These are phyloP conservation scores for Mycena indigotica DNA, from an alignment of 768 basidiomycete species.

Conservation along the genomic window DNA sequence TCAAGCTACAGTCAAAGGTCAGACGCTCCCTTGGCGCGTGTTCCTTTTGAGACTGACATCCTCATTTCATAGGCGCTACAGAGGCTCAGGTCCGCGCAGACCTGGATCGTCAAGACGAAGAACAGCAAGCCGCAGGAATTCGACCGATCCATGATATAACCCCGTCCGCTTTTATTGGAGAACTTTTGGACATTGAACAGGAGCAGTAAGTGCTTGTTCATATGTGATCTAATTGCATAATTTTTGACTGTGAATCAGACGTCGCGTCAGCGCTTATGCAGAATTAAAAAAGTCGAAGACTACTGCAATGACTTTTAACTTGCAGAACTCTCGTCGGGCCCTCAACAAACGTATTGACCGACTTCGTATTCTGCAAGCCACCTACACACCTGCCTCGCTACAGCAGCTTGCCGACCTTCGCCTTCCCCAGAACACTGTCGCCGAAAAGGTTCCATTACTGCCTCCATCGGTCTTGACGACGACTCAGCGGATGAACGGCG, in stretches of 20 bases:
- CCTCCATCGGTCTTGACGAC: conserved; percentile 3
- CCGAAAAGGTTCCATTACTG: conserved; percentile 3
- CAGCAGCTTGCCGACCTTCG: not conserved
- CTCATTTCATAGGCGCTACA: no score
- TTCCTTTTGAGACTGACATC: no score
- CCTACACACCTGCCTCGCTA: not conserved
- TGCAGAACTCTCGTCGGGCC: not conserved
- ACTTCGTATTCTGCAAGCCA: conserved; percentile 4
- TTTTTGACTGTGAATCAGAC: no score
- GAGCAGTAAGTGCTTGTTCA: conserved; percentile 11
- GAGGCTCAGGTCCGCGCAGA: no score
- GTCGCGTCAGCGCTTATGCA: not conserved
- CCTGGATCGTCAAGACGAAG: no score
- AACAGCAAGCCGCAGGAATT: not conserved
- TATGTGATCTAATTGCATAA: no score
- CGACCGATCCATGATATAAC: conserved; percentile 3
- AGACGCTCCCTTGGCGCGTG: no score
- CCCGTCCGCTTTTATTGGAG: not conserved
- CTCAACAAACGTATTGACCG: not conserved
- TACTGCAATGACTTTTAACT: not conserved
- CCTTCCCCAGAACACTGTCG: not conserved
- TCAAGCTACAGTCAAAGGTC: no score
- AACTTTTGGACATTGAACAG: not conserved
- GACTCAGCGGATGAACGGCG: not conserved
- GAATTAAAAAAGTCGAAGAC: conserved; percentile 9